Conservation (phyloP, 345 rosid genomes). For the Pistacia integerrima region DNA sequence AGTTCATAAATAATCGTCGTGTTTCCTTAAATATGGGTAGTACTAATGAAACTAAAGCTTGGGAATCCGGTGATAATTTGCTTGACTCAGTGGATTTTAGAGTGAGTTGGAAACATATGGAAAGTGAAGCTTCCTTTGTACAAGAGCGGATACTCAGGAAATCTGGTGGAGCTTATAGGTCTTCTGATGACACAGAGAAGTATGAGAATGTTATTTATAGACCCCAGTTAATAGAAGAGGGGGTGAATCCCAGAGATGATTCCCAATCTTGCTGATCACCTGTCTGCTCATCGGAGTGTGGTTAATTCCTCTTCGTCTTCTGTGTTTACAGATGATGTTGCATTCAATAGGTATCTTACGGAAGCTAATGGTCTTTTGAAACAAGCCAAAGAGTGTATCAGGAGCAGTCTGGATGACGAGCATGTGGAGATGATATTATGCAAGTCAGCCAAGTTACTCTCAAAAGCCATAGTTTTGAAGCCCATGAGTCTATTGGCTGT, state of each 20-base stretch:
- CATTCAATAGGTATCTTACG: constrained; percentile 50
- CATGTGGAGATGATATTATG: constrained; percentile 44
- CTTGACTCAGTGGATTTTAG: constrained; percentile 40
- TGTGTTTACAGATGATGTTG: constrained; percentile 43
- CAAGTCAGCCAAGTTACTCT: constrained; percentile 53
- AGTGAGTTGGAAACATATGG: constrained; percentile 30
- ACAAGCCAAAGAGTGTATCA: constrained; percentile 49
- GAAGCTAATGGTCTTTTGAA: constrained; percentile 57
- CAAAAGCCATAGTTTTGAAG: constrained; percentile 53
- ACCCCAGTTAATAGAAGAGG: constrained; percentile 31
- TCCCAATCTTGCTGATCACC: constrained; percentile 20
- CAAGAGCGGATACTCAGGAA: constrained; percentile 34
- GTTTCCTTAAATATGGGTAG: constrained; percentile 24
- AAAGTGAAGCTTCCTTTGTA: constrained; percentile 44
- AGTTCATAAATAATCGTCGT: constrained; percentile 28
- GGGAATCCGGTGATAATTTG: constrained; percentile 37
- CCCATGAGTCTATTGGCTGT: constrained; percentile 74
- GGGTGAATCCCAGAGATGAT: constrained; percentile 21
- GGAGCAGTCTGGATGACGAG: constrained; percentile 40
- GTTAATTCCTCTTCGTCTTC: constrained; percentile 40
- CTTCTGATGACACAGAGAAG: constrained; percentile 32
- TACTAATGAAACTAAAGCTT: constrained; percentile 25
- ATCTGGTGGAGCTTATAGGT: constrained; percentile 36
- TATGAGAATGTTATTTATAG: constrained; percentile 28
- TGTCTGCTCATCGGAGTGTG: constrained; percentile 24